A percentile compares a stretch with the other conserved stretches of the same genome.
Evolutionary conservation across 805 yeast genomes (phyloP).

Genomic region (Torulaspora indica): DNA sequence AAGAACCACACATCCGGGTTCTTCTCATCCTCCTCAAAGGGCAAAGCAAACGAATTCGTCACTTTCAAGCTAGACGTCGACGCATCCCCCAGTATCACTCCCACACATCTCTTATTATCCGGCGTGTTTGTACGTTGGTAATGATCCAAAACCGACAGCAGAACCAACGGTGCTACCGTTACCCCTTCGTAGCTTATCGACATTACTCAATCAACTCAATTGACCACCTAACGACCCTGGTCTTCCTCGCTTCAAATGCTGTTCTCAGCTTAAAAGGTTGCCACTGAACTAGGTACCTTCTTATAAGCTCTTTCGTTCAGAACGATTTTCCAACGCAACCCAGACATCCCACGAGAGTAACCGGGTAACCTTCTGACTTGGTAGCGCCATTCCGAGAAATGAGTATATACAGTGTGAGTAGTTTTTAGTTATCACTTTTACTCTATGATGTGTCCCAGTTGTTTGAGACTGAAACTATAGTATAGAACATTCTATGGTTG

Average conservation of each 20-base stretch:
- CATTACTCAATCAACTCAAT: slow-evolving; percentile 7
- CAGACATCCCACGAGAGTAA: too few relatives aligned
- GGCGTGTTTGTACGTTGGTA: slow-evolving; percentile 79
- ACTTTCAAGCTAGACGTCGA: slow-evolving; percentile 54
- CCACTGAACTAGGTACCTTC: slow-evolving; percentile 7
- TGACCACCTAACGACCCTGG: not conserved
- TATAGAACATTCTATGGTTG: too few relatives aligned
- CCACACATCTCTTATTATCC: slow-evolving; percentile 79
- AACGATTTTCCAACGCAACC: slow-evolving; percentile 1
- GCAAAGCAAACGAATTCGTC: slow-evolving; percentile 92
- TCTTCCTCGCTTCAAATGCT: not conserved
- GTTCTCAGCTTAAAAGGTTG: slow-evolving; percentile 3
- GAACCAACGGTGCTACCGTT: slow-evolving; percentile 91
- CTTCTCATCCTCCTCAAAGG: slow-evolving; percentile 94
- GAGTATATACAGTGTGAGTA: too few relatives aligned
- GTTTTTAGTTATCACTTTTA: too few relatives aligned
- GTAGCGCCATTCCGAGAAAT: too few relatives aligned
- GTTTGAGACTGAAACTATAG: too few relatives aligned
- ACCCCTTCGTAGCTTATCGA: slow-evolving; percentile 49
- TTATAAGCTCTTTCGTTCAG: not conserved
- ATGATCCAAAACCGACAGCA: slow-evolving; percentile 92
- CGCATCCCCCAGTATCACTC: slow-evolving; percentile 86
- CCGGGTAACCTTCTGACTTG: too few relatives aligned
- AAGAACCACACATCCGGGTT: slow-evolving; percentile 92
- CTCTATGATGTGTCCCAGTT: too few relatives aligned